These are phyloP conservation scores for Lycium barbarum DNA, from an alignment of 257 asterid genomes.

Conservation along the genomic window DNA sequence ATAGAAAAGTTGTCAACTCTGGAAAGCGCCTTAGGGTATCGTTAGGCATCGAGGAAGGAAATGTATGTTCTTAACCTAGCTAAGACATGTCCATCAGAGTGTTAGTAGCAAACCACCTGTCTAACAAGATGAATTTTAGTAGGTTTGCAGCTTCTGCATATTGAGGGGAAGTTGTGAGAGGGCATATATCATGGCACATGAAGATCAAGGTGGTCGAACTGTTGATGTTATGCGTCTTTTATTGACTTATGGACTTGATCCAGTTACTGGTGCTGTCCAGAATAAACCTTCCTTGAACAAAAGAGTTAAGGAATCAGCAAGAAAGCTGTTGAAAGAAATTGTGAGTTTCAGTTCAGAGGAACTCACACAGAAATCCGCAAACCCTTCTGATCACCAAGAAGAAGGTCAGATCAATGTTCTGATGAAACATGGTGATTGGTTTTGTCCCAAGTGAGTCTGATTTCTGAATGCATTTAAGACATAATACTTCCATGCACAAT, in stretches of 20 bases:
- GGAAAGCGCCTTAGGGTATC: constrained; percentile 89
- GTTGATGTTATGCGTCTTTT: constrained; percentile 88
- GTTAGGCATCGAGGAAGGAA: constrained; percentile 77
- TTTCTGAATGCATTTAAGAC: background rate
- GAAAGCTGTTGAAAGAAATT: constrained; percentile 77
- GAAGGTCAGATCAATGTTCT: constrained; percentile 46
- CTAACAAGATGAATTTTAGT: constrained; percentile 37
- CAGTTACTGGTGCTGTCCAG: constrained; percentile 64
- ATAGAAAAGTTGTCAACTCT: constrained; percentile 92
- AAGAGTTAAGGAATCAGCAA: constrained; percentile 67
- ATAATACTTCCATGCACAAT: background rate
- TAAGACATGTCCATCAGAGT: background rate
- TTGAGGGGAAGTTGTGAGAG: constrained; percentile 91
- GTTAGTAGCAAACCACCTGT: background rate
- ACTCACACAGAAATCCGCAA: constrained; percentile 37
- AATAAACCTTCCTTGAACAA: constrained; percentile 69
- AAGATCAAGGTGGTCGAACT: constrained; percentile 80
- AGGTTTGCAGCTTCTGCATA: constrained; percentile 92
- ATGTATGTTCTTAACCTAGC: constrained; percentile 56
- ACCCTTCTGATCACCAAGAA: constrained; percentile 38
- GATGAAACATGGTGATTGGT: constrained; percentile 81
- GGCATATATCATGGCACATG: constrained; percentile 73
- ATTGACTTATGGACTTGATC: constrained; percentile 74
- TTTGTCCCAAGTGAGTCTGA: constrained; percentile 76
- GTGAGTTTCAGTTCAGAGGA: constrained; percentile 51